phyloP scores from a whole-genome alignment of 495 filamentous ascomycete genomes.

The Gamarada debralockiae region DNA sequence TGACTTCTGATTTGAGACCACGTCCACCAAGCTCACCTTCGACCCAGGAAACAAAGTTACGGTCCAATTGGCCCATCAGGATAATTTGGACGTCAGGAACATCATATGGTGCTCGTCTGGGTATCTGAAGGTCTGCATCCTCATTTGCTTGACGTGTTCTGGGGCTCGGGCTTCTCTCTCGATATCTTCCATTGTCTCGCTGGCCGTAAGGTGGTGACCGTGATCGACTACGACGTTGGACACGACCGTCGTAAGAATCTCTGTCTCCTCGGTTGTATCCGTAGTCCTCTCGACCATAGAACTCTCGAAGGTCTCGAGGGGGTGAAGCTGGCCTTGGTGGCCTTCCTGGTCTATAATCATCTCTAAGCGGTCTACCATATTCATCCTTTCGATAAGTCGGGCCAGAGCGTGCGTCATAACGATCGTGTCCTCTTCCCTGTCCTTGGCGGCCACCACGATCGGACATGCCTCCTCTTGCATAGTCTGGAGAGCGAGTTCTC shows the following conservation, averaged over 20 bases:
- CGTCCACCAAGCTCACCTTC: constrained; percentile 68
- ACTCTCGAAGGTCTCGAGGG: constrained; percentile 32
- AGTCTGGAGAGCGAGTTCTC: constrained; percentile 72
- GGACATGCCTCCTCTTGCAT: constrained; percentile 36
- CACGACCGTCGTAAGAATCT: constrained; percentile 33
- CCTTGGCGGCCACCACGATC: constrained; percentile 31
- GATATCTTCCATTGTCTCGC: constrained; percentile 52
- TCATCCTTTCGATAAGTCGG: constrained; percentile 45
- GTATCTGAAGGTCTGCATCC: constrained; percentile 64
- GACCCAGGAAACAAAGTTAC: constrained; percentile 78
- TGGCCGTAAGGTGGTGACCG: constrained; percentile 56
- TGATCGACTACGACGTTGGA: constrained; percentile 27
- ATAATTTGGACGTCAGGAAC: constrained; percentile 92
- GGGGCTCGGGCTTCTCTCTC: constrained; percentile 62
- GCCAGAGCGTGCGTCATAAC: constrained; percentile 22
- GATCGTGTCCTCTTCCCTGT: constrained; percentile 24
- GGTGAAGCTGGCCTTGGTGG: constrained; percentile 48
- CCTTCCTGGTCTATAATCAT: constrained; percentile 64
- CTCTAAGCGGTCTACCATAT: constrained; percentile 61
- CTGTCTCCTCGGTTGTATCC: constrained; percentile 34
- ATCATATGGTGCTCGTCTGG: constrained; percentile 66
- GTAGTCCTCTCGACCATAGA: constrained; percentile 39
- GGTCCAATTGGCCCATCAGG: constrained; percentile 72
- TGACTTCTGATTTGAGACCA: constrained; percentile 68
- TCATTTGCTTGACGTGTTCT: constrained; percentile 47